phyloP scores from a whole-genome alignment of 2,329 filamentous ascomycete genomes.

The Fusarium ramigenum region DNA sequence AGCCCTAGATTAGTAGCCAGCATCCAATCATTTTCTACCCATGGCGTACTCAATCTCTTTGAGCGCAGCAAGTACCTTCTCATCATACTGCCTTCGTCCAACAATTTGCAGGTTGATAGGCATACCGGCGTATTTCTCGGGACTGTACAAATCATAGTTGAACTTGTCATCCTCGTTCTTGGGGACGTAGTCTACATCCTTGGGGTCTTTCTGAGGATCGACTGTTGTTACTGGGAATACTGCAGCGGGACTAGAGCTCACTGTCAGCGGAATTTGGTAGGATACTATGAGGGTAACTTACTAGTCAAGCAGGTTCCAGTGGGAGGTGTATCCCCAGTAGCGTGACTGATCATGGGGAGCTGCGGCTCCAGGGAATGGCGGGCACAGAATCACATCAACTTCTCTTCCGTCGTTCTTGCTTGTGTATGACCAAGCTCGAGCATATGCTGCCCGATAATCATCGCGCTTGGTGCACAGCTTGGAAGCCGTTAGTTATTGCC shows the following conservation, averaged over 20 bases:
- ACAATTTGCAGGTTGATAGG: slow-evolving; percentile 45
- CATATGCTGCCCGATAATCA: slow-evolving; percentile 50
- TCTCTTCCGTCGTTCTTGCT: slow-evolving; percentile 38
- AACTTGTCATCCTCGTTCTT: slow-evolving; percentile 44
- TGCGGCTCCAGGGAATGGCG: slow-evolving; percentile 63
- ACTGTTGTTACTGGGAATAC: slow-evolving; percentile 65
- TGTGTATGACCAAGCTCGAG: slow-evolving; percentile 51
- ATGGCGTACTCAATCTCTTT: slow-evolving; percentile 39
- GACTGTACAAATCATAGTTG: slow-evolving; percentile 43
- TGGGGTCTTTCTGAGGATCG: slow-evolving; percentile 39
- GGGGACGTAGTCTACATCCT: slow-evolving; percentile 38
- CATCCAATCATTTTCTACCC: slow-evolving; percentile 19
- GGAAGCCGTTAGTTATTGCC: background rate
- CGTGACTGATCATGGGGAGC: slow-evolving; percentile 52
- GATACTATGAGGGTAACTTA: background rate
- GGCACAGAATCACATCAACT: slow-evolving; percentile 71
- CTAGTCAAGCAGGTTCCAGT: slow-evolving; percentile 77
- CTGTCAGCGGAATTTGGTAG: background rate
- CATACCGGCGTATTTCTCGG: slow-evolving; percentile 38
- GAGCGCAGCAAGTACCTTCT: slow-evolving; percentile 44
- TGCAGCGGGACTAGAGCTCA: slow-evolving; percentile 53
- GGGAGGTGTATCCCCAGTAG: slow-evolving; percentile 72
- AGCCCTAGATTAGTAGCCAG: no score
- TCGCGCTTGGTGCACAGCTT: slow-evolving; percentile 52
- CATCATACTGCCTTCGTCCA: slow-evolving; percentile 44